Base-by-base conservation (phyloP, 352 stramenopile genomes). In the Phytophthora sp. region DNA sequence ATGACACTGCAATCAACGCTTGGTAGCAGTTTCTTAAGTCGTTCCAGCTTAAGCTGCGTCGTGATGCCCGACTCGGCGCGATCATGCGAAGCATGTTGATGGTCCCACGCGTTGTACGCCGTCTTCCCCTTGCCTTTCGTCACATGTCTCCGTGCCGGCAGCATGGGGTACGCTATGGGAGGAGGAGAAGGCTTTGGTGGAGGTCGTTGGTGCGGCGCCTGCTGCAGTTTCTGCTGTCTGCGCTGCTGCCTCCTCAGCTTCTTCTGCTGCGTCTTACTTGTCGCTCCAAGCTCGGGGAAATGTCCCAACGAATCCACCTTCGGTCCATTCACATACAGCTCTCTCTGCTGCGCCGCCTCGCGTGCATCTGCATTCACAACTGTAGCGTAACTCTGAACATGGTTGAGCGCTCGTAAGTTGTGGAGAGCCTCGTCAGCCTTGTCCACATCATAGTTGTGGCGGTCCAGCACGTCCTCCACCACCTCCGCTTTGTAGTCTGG, bases 41-140 rank as follows among this genome's bases (percentile, higher is more conserved):
- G 79, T 52, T 90, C 74, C 26, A 90, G 69, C 71, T 90, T 92
- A 26, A 90, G 73, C 29, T 89, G 72, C 12, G 79, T 81, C 60
- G 84, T 79, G 26, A 93, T 74, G 18, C 79, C 71, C 18, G 80
- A 70, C 70, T 89, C 83, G 8, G 64, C 42, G 33, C 56, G 61
- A 18, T 73, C 50, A 35, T 68, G 51, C 7, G 63, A 20, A 0
- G 49, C 33, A 9, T 71, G 24, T 20, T 80, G 67, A 6, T 71
- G 55, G 24, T 78, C 65, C 63, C 72, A 86, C 16, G 72, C 73
- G 53, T 77, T 81, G 36, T 35, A 47, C 44, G 12, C 21, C 4
- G 8, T 9, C 45, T 63, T 67, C 27, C 6, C 24, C 23, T 69
- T 82, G 7, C 33, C 20, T 46, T 54, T 71, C 9, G 18, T n/a